phyloP scores from a whole-genome alignment of 176 grass and related monocot genomes.

The Bothriochloa decipiens region DNA sequence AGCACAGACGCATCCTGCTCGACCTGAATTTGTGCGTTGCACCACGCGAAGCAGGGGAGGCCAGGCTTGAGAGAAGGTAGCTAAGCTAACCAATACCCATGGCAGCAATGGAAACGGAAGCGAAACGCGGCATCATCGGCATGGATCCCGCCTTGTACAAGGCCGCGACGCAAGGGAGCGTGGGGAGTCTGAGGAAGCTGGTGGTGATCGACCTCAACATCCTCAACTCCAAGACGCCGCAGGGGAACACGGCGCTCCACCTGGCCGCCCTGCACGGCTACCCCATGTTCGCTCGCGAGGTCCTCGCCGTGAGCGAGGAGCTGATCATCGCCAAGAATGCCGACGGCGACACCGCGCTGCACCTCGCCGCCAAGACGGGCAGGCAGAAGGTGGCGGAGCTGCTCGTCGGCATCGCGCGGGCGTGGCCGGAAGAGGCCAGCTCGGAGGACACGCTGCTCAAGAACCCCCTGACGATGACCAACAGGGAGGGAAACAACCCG shows the following conservation, averaged over 20 bases:
- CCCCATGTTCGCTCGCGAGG: conserved; percentile 25
- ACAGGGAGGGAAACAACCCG: conserved; percentile 48
- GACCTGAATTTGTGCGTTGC: background rate
- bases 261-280: conserved; percentile 54
- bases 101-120: background rate
- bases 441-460: background rate
- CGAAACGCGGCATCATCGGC: conserved; percentile 25
- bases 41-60: background rate
- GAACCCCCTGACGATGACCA: conserved; percentile 17
- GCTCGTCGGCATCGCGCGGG: conserved; percentile 5
- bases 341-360: conserved; percentile 69
- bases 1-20: background rate
- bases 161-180: conserved; percentile 49
- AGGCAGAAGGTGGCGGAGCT: conserved; percentile 24
- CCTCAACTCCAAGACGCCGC: conserved; percentile 52
- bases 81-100: background rate
- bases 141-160: conserved; percentile 58
- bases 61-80: background rate
- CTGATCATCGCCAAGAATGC: conserved; percentile 44
- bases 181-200: conserved; percentile 15
- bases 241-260: conserved; percentile 62
- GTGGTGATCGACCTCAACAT: background rate
- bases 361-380: conserved; percentile 57
- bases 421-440: background rate
- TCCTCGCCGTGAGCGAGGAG: background rate